Evolutionary conservation across 331 rosid genomes (phyloP).

Genomic region (Stylosanthes scabra): DNA sequence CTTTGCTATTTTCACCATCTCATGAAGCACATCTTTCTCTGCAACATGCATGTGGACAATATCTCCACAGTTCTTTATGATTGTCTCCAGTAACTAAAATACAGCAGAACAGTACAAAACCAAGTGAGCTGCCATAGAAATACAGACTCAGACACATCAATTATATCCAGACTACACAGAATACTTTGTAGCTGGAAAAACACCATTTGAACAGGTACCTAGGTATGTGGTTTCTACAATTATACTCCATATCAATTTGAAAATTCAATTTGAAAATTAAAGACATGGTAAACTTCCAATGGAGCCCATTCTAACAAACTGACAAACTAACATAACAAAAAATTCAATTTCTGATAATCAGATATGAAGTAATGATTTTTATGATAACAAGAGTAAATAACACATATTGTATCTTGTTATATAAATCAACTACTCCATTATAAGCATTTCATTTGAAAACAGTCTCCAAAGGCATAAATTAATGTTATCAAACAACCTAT

Average conservation of each 20-base stretch:
- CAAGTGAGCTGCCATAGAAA: constrained; percentile 44
- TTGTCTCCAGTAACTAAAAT: constrained; percentile 89
- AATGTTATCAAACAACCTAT: not conserved
- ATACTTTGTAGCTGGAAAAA: constrained; percentile 15
- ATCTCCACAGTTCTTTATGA: constrained; percentile 96
- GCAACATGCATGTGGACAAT: constrained; percentile 99
- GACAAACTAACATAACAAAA: too few relatives aligned
- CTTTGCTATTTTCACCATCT: constrained; percentile 90
- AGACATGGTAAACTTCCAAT: not conserved
- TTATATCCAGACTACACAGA: constrained; percentile 21
- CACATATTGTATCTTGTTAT: not conserved
- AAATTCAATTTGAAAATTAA: constrained; percentile 2
- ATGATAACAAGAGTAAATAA: not conserved
- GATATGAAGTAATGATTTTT: not conserved
- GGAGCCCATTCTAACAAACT: constrained; percentile 8
- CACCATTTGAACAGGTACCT: not conserved
- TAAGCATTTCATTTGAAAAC: not conserved
- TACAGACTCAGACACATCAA: constrained; percentile 10
- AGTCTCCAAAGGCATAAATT: not conserved
- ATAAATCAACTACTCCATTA: constrained; percentile 1
- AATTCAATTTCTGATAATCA: not conserved
- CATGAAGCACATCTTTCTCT: constrained; percentile 93
- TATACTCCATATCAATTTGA: constrained; percentile 19
- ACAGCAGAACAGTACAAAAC: constrained; percentile 53
- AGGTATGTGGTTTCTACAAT: not conserved